Evolutionary conservation across 176 grass and related monocot genomes (phyloP), one percentile per base, ranked within the genome.

Genomic region (Carex parvula): DNA sequence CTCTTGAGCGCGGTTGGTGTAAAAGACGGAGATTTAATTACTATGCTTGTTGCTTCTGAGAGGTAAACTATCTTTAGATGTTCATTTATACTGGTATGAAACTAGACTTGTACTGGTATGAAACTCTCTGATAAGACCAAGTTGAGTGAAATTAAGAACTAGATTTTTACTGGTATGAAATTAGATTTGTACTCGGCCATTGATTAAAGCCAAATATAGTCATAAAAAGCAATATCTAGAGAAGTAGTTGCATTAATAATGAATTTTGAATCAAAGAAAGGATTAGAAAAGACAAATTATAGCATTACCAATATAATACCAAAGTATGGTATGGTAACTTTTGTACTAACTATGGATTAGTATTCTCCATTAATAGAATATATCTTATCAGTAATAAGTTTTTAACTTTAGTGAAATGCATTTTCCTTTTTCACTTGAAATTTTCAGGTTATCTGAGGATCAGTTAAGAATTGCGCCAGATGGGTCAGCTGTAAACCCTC

Each of bases 401-500:
- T 26, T 26, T 17, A 17, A 32, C 7, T 57, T 57, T 32, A 9
- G 26, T 29, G 9, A 78, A 55, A 57, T 18, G 52, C 26, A 57
- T 78, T 14, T 26, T 3, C 22, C 22, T 30, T 89, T 22, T 60
- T 18, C 58, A 18, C n/a, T 68, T 59, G 85, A 86, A 84, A 52
- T 72, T 79, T 87, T 85, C 85, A 98, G 96, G 80, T 0, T 84
- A 64, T 65, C 91, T 79, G 84, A 89, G 41, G 86, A 89, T 89
- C 46, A 85, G 66, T 79, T 93, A 62, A 90, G 83, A 63, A 29
- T 95, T 55, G 94, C 91, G 70, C 55, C 83, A 8, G 93, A 98
- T 88, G 96, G 96, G 37, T 90, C 96, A 24, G 88, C 93, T 80
- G 82, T 85, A 22, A 89, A 98, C 86, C 96, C 96, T 87, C 81